phyloP scores from a whole-genome alignment of 2,329 filamentous ascomycete species.

The Pseudocercospora vitis region DNA sequence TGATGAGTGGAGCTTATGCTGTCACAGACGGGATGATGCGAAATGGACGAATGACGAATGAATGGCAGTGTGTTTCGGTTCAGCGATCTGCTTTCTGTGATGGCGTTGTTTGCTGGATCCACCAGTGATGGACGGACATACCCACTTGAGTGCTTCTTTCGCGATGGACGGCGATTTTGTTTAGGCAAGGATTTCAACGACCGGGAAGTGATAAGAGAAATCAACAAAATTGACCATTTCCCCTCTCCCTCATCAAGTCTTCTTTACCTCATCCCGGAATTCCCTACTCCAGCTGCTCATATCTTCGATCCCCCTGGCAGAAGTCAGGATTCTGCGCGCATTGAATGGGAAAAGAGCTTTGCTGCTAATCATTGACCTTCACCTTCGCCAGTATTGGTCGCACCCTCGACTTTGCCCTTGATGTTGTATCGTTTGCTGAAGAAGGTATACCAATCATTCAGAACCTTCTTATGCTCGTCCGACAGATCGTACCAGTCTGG shows the following conservation, averaged over 20 bases:
- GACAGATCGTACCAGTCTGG: slow-evolving; percentile 80
- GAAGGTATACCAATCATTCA: slow-evolving; percentile 93
- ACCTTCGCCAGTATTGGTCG: slow-evolving; percentile 32
- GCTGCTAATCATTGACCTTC: slow-evolving; percentile 13
- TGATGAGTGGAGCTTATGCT: neutral
- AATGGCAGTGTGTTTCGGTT: neutral
- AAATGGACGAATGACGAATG: neutral
- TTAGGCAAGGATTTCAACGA: neutral
- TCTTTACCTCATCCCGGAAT: neutral
- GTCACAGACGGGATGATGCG: neutral
- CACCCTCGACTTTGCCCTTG: slow-evolving; percentile 57
- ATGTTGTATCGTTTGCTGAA: slow-evolving; percentile 97
- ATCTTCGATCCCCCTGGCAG: no score
- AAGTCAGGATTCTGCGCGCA: no score
- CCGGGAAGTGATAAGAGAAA: neutral
- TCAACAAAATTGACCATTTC: no score
- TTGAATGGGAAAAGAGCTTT: no score
- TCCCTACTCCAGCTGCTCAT: neutral
- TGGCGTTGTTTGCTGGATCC: slow-evolving; percentile 7
- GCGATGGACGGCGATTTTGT: neutral
- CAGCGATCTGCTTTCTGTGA: slow-evolving; percentile 3
- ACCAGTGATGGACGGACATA: slow-evolving; percentile 27
- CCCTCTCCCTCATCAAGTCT: no score
- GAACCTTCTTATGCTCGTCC: slow-evolving; percentile 79
- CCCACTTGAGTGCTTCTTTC: slow-evolving; percentile 34